Evolutionary conservation across 495 filamentous ascomycete genomes (phyloP), one percentile per base, ranked within the genome.

Genomic region (Aspergillus wentii): DNA sequence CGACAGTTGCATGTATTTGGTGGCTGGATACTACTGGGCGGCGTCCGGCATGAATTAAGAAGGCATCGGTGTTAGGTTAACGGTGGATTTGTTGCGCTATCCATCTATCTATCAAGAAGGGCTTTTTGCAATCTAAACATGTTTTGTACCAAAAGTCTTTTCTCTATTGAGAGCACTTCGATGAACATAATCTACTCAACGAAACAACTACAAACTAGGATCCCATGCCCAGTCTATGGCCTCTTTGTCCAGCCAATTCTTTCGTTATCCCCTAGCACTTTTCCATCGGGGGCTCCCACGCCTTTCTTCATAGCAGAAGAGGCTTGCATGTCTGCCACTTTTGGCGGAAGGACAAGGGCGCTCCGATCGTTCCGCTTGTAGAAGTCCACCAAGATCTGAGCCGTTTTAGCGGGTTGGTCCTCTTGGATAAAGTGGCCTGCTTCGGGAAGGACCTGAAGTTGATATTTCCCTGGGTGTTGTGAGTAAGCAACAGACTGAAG

Each of bases 381-480:
- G 49, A 99, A 97, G 54, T 97, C 94, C 2, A 83, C 88, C 35
- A 97, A 60, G 17, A 80, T 74, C 47, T 78, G 75, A 4, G 94
- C 92, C 18, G 83, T 90, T 68, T 88, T 94, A 43, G 83, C 81
- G 1, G 94, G 88, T 38, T 88, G 74, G 59, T 99, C 92, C 60
- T 99, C 92, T 43, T 97, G 94, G 33, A 99, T 76, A 49, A 96
- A 98, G 59, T 97, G 92, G 0, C 92, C 92, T 5, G 90, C 89
- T 60, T 95, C 86, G 0, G 94, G 94, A 43, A 97, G 82, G 13
- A 99, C 90, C 36, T 94, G 83, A 13, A 99, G 70, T 39, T 95
- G 89, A 56, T 96, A 99, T 69, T 96, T 96, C 0, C 89, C 89
- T 87, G 48, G 40, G 31, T 33, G 8, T 33, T 7, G 16, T 9